Conservation (phyloP, 768 basidiomycete species). For the Pisolithus microcarpus region DNA sequence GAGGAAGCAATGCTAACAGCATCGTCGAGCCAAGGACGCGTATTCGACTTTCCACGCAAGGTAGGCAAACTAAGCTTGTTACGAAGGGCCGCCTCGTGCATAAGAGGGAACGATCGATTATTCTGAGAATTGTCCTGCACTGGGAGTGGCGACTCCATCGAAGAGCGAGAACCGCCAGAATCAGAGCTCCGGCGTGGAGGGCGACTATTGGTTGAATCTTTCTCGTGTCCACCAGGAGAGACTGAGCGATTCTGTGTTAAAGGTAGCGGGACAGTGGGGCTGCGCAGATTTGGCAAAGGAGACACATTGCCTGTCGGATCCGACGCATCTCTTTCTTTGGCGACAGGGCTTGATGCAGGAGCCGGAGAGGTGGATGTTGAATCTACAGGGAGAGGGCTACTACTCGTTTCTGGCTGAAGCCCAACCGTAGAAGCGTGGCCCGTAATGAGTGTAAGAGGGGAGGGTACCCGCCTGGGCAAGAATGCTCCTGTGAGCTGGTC, state of each 20-base stretch:
- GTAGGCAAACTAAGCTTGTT: slow-evolving; percentile 66
- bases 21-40: slow-evolving; percentile 26
- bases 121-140: slow-evolving; percentile 32
- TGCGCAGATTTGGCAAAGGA: slow-evolving; percentile 8
- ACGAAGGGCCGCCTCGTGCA: slow-evolving; percentile 34
- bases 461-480: slow-evolving; percentile 23
- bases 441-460: slow-evolving; percentile 25
- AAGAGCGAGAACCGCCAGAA: slow-evolving; percentile 27
- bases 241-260: slow-evolving; percentile 8
- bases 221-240: slow-evolving; percentile 16
- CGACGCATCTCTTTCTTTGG: slow-evolving; percentile 17
- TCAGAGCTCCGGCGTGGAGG: slow-evolving; percentile 17
- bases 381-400: slow-evolving; percentile 3
- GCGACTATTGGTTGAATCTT: slow-evolving; percentile 14
- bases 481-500: slow-evolving; percentile 5
- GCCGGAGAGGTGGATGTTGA: slow-evolving; percentile 11
- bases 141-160: slow-evolving; percentile 34
- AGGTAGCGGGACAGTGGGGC: slow-evolving; percentile 7
- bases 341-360: slow-evolving; percentile 3
- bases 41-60: slow-evolving; percentile 39
- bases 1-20: slow-evolving; percentile 17
- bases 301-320: slow-evolving; percentile 8
- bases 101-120: slow-evolving; percentile 19
- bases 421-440: slow-evolving; percentile 26
- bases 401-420: not conserved